Conservation (phyloP, 164 flowering plant species). For the Hamamelis virginiana region DNA sequence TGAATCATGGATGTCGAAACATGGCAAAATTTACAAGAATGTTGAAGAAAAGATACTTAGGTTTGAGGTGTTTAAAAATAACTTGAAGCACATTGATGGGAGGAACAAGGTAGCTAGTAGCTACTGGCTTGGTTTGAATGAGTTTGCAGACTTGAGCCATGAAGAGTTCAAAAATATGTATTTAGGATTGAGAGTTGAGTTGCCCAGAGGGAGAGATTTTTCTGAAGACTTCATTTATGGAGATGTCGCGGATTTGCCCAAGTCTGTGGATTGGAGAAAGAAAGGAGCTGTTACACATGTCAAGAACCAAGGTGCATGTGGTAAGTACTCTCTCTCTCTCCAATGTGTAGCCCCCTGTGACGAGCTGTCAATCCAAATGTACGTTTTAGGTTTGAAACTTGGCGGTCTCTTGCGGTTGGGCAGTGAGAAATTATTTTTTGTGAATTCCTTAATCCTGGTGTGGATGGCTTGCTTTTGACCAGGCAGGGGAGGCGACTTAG, state of each 20-base stretch:
- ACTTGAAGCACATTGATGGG: conserved; percentile 38
- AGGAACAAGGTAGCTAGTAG: conserved; percentile 29
- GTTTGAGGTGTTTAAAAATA: conserved; percentile 39
- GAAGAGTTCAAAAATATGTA: conserved; percentile 43
- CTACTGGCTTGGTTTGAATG: conserved; percentile 52
- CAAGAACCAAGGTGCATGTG: conserved; percentile 56
- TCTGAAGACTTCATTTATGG: conserved; percentile 31
- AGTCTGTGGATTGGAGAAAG: conserved; percentile 48
- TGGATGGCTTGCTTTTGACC: too few relatives aligned
- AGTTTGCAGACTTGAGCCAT: conserved; percentile 49
- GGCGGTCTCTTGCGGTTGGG: too few relatives aligned
- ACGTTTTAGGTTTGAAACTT: too few relatives aligned
- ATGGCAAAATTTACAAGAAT: conserved; percentile 28
- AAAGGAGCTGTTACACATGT: conserved; percentile 50
- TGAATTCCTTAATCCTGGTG: too few relatives aligned
- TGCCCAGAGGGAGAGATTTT: conserved; percentile 10
- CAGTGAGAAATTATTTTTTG: too few relatives aligned
- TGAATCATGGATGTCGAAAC: conserved; percentile 41
- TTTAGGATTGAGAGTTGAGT: conserved; percentile 29
- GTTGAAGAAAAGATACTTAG: conserved; percentile 38
- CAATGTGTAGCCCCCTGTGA: too few relatives aligned
- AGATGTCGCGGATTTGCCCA: conserved; percentile 32
- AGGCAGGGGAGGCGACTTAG: too few relatives aligned
- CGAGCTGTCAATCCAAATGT: too few relatives aligned
- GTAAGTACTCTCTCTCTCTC: conserved; percentile 18